Evolutionary conservation across 495 filamentous ascomycete species (phyloP), one percentile per base, ranked within the genome.

Genomic region (Oidiodendron maius): DNA sequence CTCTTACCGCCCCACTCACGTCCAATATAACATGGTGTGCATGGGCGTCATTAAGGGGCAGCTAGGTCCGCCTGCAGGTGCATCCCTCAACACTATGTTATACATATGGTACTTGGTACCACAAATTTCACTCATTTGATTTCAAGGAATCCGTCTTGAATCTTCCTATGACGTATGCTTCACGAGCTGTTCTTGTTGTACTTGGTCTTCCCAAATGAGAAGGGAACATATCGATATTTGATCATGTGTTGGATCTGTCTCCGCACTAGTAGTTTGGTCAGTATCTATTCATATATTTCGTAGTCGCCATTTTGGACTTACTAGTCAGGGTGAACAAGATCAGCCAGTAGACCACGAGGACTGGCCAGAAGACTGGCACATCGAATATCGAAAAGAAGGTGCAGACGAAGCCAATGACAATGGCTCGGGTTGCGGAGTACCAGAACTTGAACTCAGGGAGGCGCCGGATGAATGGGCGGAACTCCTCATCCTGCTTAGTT

Each of bases 201-300:
- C 49, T 80, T 78, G 22, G 86, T 77, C 80, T 96, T 96, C 64
- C 91, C 91, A 55, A 95, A 82, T 15, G 88, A 83, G 75, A 96
- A 96, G 34, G 91, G 91, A 23, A 96, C 89, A 63, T 96, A 98
- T 68, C 93, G 88, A 72, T 98, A 98, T 72, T 97, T 98, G 81
- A 98, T 96, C 93, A 98, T 98, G 69, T 96, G 91, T 75, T 98
- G 93, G 51, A 98, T 98, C 70, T 98, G 93, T 69, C 90, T 84
- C 61, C 93, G 79, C 93, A 98, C 89, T 95, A 55, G 9, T 30
- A 5, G n/a, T 20, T 15, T 28, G 20, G 3, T 5, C 4, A 40
- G 48, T 45, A 53, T 38, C 22, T n/a, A 32, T n/a, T 45, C 17
- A 21, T 3, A n/a, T n/a, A n/a, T n/a, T n/a, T n/a, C n/a, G n/a